These are phyloP conservation scores for Mucuna pruriens DNA, from an alignment of 306 rosid species.

Conservation along the genomic window DNA sequence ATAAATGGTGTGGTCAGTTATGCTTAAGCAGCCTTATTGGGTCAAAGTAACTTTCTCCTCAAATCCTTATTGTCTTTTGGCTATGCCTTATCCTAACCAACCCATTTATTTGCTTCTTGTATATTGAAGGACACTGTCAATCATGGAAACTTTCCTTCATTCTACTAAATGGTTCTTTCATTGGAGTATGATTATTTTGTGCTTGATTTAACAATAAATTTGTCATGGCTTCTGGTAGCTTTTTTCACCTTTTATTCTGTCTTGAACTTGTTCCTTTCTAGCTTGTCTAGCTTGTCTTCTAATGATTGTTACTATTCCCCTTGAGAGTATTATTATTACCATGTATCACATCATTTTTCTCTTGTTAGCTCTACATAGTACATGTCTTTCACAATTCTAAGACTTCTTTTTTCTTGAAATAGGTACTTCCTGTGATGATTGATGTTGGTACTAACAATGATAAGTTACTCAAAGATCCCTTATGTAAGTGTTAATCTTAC, in stretches of 20 bases:
- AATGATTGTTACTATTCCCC: background rate
- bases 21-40: slow-evolving; percentile 21
- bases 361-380: background rate
- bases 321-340: background rate
- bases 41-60: background rate
- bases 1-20: slow-evolving; percentile 24
- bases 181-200: background rate
- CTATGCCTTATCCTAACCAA: background rate
- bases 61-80: slow-evolving; percentile 24
- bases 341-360: slow-evolving; percentile 10
- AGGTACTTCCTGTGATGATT: slow-evolving; percentile 99
- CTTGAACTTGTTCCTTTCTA: slow-evolving; percentile 24
- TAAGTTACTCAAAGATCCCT: slow-evolving; percentile 74
- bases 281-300: slow-evolving; percentile 10
- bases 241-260: slow-evolving; percentile 11
- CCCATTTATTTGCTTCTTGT: slow-evolving; percentile 13
- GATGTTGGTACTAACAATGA: slow-evolving; percentile 97
- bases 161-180: slow-evolving; percentile 5
- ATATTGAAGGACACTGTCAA: background rate
- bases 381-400: background rate
- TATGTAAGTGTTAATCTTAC: slow-evolving; percentile 67
- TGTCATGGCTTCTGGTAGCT: slow-evolving; percentile 22
- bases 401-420: background rate
- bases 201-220: slow-evolving; percentile 2
- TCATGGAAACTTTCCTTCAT: slow-evolving; percentile 11